A percentile compares a stretch with the other conserved stretches of the same genome.
Conservation (phyloP, 352 stramenopile species). For the Pythium apleroticum region DNA sequence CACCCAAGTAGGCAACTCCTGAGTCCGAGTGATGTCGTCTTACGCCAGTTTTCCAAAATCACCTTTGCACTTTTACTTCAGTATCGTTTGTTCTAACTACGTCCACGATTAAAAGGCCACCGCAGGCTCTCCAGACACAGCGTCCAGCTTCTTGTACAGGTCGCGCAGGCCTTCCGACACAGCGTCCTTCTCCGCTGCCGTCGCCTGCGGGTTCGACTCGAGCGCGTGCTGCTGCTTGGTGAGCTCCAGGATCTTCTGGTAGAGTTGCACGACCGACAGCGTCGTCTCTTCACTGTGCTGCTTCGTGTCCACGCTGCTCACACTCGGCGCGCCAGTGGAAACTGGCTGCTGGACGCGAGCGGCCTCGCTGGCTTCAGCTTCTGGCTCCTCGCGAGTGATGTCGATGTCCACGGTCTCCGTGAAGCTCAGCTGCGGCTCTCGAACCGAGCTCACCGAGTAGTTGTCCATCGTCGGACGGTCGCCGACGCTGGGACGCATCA, state of each 20-base stretch:
- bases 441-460: slow-evolving; percentile 35
- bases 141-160: slow-evolving; percentile 57
- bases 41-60: too few relatives aligned
- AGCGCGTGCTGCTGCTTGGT: slow-evolving; percentile 59
- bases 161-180: slow-evolving; percentile 41
- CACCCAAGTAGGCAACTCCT: background rate
- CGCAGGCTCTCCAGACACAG: slow-evolving; percentile 30
- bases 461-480: slow-evolving; percentile 36
- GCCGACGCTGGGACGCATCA: slow-evolving; percentile 1
- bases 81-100: background rate
- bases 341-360: background rate
- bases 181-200: slow-evolving; percentile 38
- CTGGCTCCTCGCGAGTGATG: background rate
- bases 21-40: too few relatives aligned
- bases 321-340: background rate
- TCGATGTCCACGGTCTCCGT: slow-evolving; percentile 31
- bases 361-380: background rate
- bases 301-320: background rate
- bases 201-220: slow-evolving; percentile 38
- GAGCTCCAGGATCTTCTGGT: slow-evolving; percentile 63
- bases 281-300: slow-evolving; percentile 25
- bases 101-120: slow-evolving; percentile 16
- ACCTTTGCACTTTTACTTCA: slow-evolving; percentile 5
- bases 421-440: slow-evolving; percentile 29
- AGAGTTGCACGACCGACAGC: slow-evolving; percentile 52